Evolutionary conservation across 768 basidiomycete species (phyloP), one percentile per base, ranked within the genome.

Genomic region (Kwoniella dejecticola): DNA sequence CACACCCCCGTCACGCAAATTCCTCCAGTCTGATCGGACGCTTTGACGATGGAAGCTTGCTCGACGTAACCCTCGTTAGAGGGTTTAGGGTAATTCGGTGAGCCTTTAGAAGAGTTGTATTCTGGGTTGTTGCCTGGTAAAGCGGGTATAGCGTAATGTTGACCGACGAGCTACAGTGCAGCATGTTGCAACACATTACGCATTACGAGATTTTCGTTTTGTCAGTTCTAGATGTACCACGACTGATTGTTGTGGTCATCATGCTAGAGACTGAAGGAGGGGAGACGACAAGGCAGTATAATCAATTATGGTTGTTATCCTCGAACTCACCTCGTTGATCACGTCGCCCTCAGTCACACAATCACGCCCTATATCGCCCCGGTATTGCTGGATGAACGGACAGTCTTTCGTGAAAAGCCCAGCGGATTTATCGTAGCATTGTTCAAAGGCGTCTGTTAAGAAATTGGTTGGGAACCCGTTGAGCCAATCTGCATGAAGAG

Each of bases 401-500:
- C 56, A 66, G 61, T 29, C 41, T 57, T 27, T 48, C 5, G 13
- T 48, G 27, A 61, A 29, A 13, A 33, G 24, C 6, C 59, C 65
- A 0, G 38, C 17, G 27, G 58, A 33, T 11, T 17, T 33, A 26
- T 62, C 61, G 15, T 58, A 49, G 24, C 69, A 71, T 29, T 65
- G 45, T 1, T 67, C 21, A 46, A 57, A 67, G 5, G 58, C 66
- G 13, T 71, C 63, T 30, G 60, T 62, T 12, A 71, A 54, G 48
- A 71, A 63, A 13, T 67, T 67, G 2, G 11, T 54, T 15, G 69
- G 69, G 45, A 57, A 71, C 49, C 69, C 69, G 33, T 71, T 71
- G 12, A 66, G 47, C 69, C 69, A 71, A 30, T 71, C 69, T 6
- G 66, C 60, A 41, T 71, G 69, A 45, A 60, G 64, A 4, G 66